Base-by-base conservation (phyloP, 2,329 filamentous ascomycete species). In the Nemania sp. region DNA sequence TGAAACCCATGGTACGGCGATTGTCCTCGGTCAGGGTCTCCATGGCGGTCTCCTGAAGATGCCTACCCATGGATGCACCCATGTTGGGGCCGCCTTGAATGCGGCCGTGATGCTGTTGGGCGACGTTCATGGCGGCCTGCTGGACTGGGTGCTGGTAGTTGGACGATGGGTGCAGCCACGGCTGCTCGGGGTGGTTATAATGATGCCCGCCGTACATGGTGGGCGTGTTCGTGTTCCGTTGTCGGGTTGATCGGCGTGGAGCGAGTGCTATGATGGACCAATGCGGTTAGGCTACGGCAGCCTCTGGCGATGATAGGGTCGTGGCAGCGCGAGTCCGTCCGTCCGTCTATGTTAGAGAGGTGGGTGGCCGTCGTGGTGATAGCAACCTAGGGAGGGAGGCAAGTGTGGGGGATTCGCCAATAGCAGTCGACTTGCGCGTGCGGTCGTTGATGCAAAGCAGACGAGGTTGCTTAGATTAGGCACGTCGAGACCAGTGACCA, bases 1-100 rank as follows among this genome's bases (percentile, higher is more conserved):
- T 96, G 86, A 93, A 98, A 71, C 90, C 90, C 81, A 98, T 89
- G n/a, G 97, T 96, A 72, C 94, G 89, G 74, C 93, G 88, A 80
- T 97, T 97, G 79, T 98, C 95, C 79, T 98, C 95, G 20, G 91
- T 93, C 72, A 96, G 80, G 82, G 88, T 88, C 76, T 93, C 91
- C 75, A 91, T 83, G 70, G 83, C 78, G 66, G 81, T 82, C 74
- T 90, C 85, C 76, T 87, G 86, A 38, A 81, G 80, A 71, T 90
- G 87, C 57, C 78, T 79, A 20, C 79, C 81, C 47, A 85, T 80
- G 71, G 85, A 77, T 66, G 81, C 68, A 66, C 72, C 69, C 60
- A 76, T 74, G 73, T 88, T 89, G 76, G 89, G 90, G 72, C 85
- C 89, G 75, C 87, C 86, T 53, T 91, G 87, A 74, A 97, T 88